phyloP scores from a whole-genome alignment of 371 early-diverging fungal genomes.

The Chytridiales sp. region DNA sequence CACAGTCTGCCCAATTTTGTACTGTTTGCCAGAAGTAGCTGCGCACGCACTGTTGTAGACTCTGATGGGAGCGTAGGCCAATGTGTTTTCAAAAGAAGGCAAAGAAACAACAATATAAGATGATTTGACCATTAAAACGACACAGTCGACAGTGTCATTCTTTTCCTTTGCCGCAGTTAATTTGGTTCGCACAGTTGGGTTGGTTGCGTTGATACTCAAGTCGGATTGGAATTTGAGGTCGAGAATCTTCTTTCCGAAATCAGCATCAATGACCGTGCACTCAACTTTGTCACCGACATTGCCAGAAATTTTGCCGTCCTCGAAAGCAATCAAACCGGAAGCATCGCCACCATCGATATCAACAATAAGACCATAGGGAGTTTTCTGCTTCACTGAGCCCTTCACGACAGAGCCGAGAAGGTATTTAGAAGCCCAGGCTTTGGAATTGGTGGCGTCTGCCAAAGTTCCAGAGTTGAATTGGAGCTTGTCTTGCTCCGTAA shows the following conservation, averaged over 20 bases:
- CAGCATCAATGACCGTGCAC: slow-evolving; percentile 66
- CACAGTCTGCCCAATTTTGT: slow-evolving; percentile 58
- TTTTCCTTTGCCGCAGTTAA: slow-evolving; percentile 35
- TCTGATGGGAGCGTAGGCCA: slow-evolving; percentile 52
- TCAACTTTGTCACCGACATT: slow-evolving; percentile 45
- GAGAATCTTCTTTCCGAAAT: slow-evolving; percentile 55
- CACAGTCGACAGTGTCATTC: slow-evolving; percentile 46
- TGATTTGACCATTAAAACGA: slow-evolving; percentile 71
- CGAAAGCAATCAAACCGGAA: slow-evolving; percentile 57
- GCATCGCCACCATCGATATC: slow-evolving; percentile 43
- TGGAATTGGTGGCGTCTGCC: background rate
- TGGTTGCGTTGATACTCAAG: slow-evolving; percentile 11
- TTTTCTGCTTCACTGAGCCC: slow-evolving; percentile 56
- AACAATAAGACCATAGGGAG: slow-evolving; percentile 59
- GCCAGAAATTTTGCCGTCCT: slow-evolving; percentile 33
- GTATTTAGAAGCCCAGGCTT: slow-evolving; percentile 19
- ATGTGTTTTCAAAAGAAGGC: slow-evolving; percentile 50
- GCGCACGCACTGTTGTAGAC: slow-evolving; percentile 12
- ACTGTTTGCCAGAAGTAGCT: slow-evolving; percentile 51
- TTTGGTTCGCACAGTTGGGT: background rate
- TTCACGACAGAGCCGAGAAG: slow-evolving; percentile 39
- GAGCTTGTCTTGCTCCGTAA: slow-evolving; percentile 31
- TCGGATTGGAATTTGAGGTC: too few relatives aligned
- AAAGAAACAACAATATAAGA: slow-evolving; percentile 69
- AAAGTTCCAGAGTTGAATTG: background rate